Evolutionary conservation across 371 early-diverging fungal species (phyloP).

Genomic region (Lichtheimia ornata): DNA sequence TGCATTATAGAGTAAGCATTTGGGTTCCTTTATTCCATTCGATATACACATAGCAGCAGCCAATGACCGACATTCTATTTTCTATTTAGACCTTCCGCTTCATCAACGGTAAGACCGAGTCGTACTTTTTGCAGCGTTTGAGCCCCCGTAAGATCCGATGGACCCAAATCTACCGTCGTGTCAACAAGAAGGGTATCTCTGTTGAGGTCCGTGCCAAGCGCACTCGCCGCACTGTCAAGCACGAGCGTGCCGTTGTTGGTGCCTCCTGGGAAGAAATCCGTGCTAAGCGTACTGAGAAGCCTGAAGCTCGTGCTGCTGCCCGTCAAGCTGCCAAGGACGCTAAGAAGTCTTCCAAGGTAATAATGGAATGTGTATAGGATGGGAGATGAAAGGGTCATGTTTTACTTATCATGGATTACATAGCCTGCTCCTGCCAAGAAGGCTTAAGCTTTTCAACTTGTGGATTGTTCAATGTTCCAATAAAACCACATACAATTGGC

Average conservation of each 20-base stretch:
- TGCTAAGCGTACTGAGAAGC: slow-evolving; percentile 94
- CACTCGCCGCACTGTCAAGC: slow-evolving; percentile 92
- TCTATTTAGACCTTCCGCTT: slow-evolving; percentile 84
- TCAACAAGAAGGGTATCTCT: slow-evolving; percentile 98
- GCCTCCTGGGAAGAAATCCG: slow-evolving; percentile 93
- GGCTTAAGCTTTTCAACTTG: background rate
- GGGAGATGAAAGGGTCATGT: background rate
- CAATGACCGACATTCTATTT: slow-evolving; percentile 2
- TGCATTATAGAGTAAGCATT: slow-evolving; percentile 15
- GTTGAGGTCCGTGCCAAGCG: slow-evolving; percentile 97
- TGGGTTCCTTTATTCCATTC: background rate
- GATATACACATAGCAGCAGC: background rate
- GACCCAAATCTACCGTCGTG: slow-evolving; percentile 96
- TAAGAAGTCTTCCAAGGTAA: slow-evolving; percentile 72
- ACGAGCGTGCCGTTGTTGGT: slow-evolving; percentile 95
- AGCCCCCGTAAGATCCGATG: slow-evolving; percentile 98
- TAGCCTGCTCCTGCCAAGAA: slow-evolving; percentile 1
- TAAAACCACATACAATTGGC: slow-evolving; percentile 8
- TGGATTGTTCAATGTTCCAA: slow-evolving; percentile 1
- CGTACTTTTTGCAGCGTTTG: slow-evolving; percentile 92
- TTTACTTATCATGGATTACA: background rate
- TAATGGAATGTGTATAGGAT: background rate
- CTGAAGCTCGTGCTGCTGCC: slow-evolving; percentile 92
- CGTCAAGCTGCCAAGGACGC: slow-evolving; percentile 86
- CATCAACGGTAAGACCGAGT: slow-evolving; percentile 94